These are phyloP conservation scores for Angophora floribunda DNA, from an alignment of 345 rosid species.

Conservation along the genomic window DNA sequence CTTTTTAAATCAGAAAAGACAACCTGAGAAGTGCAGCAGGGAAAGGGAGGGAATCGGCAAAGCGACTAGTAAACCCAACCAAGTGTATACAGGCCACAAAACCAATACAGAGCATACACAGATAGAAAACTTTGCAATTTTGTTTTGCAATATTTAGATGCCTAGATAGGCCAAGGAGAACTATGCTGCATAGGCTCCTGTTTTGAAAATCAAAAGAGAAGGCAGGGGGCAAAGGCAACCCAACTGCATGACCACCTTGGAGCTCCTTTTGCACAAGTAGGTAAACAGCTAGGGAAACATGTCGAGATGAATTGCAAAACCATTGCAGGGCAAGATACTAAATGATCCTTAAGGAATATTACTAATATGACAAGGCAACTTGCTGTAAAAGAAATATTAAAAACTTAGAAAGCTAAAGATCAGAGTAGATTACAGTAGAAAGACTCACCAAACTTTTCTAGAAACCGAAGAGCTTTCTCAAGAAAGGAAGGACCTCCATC, in stretches of 20 bases:
- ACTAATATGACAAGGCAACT: not conserved
- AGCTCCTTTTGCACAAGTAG: not conserved
- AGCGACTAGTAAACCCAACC: not conserved
- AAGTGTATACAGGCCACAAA: not conserved
- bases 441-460: slow-evolving; percentile 80
- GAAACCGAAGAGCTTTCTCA: slow-evolving; percentile 95
- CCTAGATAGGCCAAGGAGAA: not conserved
- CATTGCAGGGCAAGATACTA: not conserved
- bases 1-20: not conserved
- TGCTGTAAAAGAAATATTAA: not conserved
- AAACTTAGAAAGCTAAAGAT: not conserved
- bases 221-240: not conserved
- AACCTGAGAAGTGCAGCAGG: not conserved
- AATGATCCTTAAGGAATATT: not conserved
- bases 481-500: slow-evolving; percentile 99
- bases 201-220: not conserved
- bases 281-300: not conserved
- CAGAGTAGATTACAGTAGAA: not conserved
- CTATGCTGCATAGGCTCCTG: not conserved
- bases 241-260: not conserved
- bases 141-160: not conserved
- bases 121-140: not conserved
- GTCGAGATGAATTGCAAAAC: not conserved
- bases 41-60: not conserved
- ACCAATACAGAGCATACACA: not conserved